These are phyloP conservation scores for Paradendryphiella salina DNA, from an alignment of 2,329 filamentous ascomycete species.

Conservation along the genomic window DNA sequence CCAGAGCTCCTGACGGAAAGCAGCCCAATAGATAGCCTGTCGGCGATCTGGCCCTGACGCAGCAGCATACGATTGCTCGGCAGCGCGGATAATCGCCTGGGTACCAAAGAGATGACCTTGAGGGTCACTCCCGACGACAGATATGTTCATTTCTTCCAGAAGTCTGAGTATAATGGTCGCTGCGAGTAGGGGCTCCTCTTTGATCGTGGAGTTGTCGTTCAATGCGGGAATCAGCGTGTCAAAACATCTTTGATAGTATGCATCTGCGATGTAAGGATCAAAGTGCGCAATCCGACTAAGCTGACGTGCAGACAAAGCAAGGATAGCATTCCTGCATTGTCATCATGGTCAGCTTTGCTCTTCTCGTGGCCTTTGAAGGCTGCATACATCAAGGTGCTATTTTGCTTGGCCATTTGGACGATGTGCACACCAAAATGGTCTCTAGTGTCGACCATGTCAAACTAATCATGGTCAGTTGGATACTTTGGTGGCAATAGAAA, in stretches of 20 bases:
- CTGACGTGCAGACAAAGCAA: slow-evolving; percentile 50
- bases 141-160: slow-evolving; percentile 50
- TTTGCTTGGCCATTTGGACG: slow-evolving; percentile 44
- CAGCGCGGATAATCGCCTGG: slow-evolving; percentile 43
- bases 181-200: slow-evolving; percentile 48
- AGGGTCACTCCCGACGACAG: slow-evolving; percentile 41
- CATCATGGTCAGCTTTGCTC: neutral
- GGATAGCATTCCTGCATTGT: slow-evolving; percentile 41
- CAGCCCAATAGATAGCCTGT: slow-evolving; percentile 46
- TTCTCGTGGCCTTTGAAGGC: no score
- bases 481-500: no score
- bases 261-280: slow-evolving; percentile 49
- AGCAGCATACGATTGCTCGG: slow-evolving; percentile 39
- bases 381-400: slow-evolving; percentile 43
- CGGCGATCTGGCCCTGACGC: slow-evolving; percentile 39
- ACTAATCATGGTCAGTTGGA: slow-evolving; percentile 22
- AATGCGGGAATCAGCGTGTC: slow-evolving; percentile 48
- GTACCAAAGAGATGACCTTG: slow-evolving; percentile 48
- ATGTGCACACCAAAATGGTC: slow-evolving; percentile 43
- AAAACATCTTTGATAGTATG: slow-evolving; percentile 49
- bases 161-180: slow-evolving; percentile 49
- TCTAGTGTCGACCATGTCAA: slow-evolving; percentile 43
- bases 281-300: slow-evolving; percentile 47
- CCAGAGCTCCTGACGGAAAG: slow-evolving; percentile 46
- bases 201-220: slow-evolving; percentile 46